Conservation (phyloP, 495 filamentous ascomycete genomes). For the Penicillium alfredii region DNA sequence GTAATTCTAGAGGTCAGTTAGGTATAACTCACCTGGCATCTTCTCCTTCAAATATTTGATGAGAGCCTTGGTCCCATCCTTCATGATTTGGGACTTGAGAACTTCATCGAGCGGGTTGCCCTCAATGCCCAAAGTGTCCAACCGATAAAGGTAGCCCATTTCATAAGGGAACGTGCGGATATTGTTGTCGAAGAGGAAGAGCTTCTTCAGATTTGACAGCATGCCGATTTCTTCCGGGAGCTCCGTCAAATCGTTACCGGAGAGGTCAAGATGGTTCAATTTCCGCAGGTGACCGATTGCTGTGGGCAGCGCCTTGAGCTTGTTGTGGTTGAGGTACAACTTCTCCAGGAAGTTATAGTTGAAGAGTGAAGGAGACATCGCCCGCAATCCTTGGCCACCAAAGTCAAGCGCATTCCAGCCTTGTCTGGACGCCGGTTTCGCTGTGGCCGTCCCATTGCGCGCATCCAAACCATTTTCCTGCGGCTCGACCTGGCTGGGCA, state of each 20-base stretch:
- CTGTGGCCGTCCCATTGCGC: slow-evolving; percentile 52
- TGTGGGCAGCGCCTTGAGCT: slow-evolving; percentile 66
- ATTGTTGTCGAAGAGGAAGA: slow-evolving; percentile 84
- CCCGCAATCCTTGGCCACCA: slow-evolving; percentile 84
- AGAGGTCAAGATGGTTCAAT: slow-evolving; percentile 76
- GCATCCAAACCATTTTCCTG: slow-evolving; percentile 57
- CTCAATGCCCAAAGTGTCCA: slow-evolving; percentile 87
- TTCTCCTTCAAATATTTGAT: slow-evolving; percentile 76
- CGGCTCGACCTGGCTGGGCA: slow-evolving; percentile 50
- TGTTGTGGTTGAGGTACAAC: slow-evolving; percentile 88
- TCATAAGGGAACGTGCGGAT: slow-evolving; percentile 77
- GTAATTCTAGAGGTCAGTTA: no score
- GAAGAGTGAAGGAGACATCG: slow-evolving; percentile 73
- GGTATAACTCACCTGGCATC: slow-evolving; percentile 69
- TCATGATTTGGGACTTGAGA: slow-evolving; percentile 69
- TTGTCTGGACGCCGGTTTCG: slow-evolving; percentile 59
- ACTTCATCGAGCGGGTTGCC: slow-evolving; percentile 77
- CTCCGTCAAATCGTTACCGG: slow-evolving; percentile 75
- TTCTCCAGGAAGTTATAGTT: slow-evolving; percentile 80
- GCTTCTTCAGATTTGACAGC: slow-evolving; percentile 75
- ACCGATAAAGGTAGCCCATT: slow-evolving; percentile 75
- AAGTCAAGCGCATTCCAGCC: slow-evolving; percentile 90
- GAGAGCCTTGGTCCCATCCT: slow-evolving; percentile 78
- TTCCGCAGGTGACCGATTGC: slow-evolving; percentile 74
- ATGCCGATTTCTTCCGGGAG: slow-evolving; percentile 92